Percentiles rank a stretch among this genome's conserved stretches.
Conservation (phyloP, 495 filamentous ascomycete species). For the Penicillium pulvis region DNA sequence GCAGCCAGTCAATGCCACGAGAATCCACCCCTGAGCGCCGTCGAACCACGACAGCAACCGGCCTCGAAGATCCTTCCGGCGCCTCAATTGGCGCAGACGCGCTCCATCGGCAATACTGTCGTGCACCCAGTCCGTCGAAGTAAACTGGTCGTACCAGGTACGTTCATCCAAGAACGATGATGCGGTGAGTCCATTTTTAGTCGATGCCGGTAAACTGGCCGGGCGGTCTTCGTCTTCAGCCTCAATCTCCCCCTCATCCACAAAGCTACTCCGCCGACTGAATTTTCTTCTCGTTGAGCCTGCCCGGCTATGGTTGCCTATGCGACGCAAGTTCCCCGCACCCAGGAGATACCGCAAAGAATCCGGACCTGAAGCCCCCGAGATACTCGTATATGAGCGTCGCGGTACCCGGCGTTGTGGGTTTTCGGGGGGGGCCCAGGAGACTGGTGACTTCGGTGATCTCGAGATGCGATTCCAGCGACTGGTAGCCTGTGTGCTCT, state of each 20-base stretch:
- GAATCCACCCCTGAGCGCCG: constrained; percentile 89
- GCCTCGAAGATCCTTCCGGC: constrained; percentile 81
- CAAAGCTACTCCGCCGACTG: constrained; percentile 41
- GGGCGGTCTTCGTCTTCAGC: constrained; percentile 34
- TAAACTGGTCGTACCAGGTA: constrained; percentile 99
- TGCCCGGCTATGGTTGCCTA: constrained; percentile 65
- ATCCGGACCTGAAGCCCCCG: constrained; percentile 35
- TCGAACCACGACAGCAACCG: constrained; percentile 77
- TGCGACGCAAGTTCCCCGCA: constrained; percentile 49
- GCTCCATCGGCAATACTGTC: constrained; percentile 95
- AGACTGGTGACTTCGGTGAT: constrained; percentile 42
- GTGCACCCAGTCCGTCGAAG: constrained; percentile 97
- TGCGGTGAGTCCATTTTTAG: constrained; percentile 54
- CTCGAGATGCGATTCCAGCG: constrained; percentile 38
- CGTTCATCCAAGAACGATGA: constrained; percentile 73
- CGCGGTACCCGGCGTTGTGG: constrained; percentile 26
- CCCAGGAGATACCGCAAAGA: constrained; percentile 35
- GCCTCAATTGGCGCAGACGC: constrained; percentile 78
- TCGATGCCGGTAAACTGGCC: constrained; percentile 54
- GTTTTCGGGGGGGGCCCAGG: constrained; percentile 22
- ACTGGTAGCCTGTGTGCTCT: constrained; percentile 42
- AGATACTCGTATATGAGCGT: constrained; percentile 46
- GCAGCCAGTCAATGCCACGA: constrained; percentile 88
- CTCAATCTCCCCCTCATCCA: neutral
- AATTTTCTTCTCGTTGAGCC: constrained; percentile 62